phyloP scores from a whole-genome alignment of 2,329 filamentous ascomycete genomes.

The Diaporthe humulicola region DNA sequence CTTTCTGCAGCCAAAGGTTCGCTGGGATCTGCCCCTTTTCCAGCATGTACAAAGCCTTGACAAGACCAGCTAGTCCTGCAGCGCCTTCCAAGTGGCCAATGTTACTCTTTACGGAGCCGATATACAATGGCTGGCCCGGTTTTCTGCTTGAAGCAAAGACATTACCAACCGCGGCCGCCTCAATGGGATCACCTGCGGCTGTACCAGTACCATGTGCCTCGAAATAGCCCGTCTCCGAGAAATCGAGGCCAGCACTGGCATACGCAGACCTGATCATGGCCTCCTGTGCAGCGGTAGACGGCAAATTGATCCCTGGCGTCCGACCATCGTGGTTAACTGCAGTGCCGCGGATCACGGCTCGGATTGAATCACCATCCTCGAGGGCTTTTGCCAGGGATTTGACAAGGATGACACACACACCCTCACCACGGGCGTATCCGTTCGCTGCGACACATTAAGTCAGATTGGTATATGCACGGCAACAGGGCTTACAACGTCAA shows the following conservation, averaged over 20 bases:
- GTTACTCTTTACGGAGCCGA: conserved; percentile 56
- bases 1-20: conserved; percentile 52
- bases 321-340: conserved; percentile 59
- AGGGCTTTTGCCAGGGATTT: conserved; percentile 22
- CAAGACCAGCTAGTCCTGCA: conserved; percentile 58
- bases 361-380: conserved; percentile 47
- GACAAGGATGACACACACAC: conserved; percentile 59
- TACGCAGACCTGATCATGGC: conserved; percentile 57
- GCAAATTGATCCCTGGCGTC: conserved; percentile 53
- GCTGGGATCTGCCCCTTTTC: conserved; percentile 54
- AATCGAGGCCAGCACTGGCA: conserved; percentile 52
- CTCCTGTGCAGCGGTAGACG: conserved; percentile 55
- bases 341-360: conserved; percentile 56
- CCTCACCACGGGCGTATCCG: conserved; percentile 66
- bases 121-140: conserved; percentile 46
- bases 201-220: conserved; percentile 58
- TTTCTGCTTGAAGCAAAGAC: conserved; percentile 38
- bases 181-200: conserved; percentile 44
- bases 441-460: conserved; percentile 46
- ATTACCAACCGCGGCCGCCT: conserved; percentile 8
- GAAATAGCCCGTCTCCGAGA: conserved; percentile 49
- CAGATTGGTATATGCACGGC: neutral
- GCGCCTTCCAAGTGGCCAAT: conserved; percentile 62
- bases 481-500: neutral
- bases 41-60: conserved; percentile 53